Base-by-base conservation (phyloP, 768 basidiomycete genomes). In the Tricholoma furcatifolium region DNA sequence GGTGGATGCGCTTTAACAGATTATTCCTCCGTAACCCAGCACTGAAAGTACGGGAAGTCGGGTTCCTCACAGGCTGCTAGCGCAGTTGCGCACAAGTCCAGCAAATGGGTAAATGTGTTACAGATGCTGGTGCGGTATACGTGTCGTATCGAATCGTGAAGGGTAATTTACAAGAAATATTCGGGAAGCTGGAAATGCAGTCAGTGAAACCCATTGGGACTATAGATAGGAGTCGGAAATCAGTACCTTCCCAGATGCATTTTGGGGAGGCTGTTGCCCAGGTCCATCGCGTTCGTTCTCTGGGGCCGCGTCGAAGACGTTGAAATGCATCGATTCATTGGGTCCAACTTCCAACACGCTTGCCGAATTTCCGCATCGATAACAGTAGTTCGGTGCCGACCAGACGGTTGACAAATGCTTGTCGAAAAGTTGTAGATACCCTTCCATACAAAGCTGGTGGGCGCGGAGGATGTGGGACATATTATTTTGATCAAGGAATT, bases 391-490 rank as follows among this genome's bases (percentile, higher is more conserved):
- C 35, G 96, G 96, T 35, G 97, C 97, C 18, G 88, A 92, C 97
- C 97, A 99, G 6, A 99, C 97, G 0, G 97, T 99, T 21, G 92
- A 93, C 50, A 99, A 81, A 63, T 92, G 91, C 58, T 92, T 87
- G 68, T 95, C 93, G 60, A 98, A 98, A 27, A 98, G 79, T n/a
- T 93, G 93, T n/a, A 89, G 82, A 68, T 93, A 98, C 0, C 97
- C 97, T 70, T 99, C 97, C 97, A 99, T 98, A 71, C 97, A 98
- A 8, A 99, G 82, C 66, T 99, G 97, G 68, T 99, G 97, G 20
- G 97, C 97, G 20, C 97, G 92, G 20, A 98, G 82, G 62, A 99
- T 97, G 67, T 98, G 96, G 18, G 89, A 86, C 93, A 99, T 97
- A 60, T 86, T 81, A 73, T 99, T 99, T 47, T 91, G 87, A 65